Conservation (phyloP, 108 stramenopile species). For the Asterionellopsis glacialis region DNA sequence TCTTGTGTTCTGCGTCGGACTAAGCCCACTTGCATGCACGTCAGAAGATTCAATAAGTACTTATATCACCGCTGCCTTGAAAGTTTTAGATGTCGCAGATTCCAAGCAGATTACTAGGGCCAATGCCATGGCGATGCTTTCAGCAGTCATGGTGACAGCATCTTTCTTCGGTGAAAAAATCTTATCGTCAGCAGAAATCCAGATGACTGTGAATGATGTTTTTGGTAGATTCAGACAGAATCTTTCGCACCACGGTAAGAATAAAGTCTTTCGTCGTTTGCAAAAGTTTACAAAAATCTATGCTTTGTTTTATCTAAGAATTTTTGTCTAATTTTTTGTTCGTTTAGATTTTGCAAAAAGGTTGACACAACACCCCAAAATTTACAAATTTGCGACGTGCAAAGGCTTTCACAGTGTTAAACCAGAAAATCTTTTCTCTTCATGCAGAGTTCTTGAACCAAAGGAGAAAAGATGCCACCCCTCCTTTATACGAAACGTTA, state of each 20-base stretch:
- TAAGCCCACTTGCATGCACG: constrained; percentile 50
- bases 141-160: constrained; percentile 45
- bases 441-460: too few relatives aligned
- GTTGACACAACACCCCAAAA: constrained; percentile 15
- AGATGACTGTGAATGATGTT: constrained; percentile 30
- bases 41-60: constrained; percentile 22
- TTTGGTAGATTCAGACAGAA: constrained; percentile 13
- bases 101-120: constrained; percentile 16
- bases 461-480: too few relatives aligned
- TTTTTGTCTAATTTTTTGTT: neutral
- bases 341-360: constrained; percentile 11
- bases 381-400: constrained; percentile 23
- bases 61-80: constrained; percentile 35
- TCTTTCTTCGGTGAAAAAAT: constrained; percentile 55
- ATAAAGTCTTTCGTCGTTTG: too few relatives aligned
- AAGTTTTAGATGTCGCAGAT: constrained; percentile 27
- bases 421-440: neutral
- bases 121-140: constrained; percentile 18
- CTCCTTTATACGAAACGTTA: too few relatives aligned
- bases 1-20: constrained; percentile 41
- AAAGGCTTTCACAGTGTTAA: neutral
- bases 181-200: constrained; percentile 29
- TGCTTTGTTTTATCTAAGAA: neutral
- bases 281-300: too few relatives aligned
- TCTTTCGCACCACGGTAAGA: too few relatives aligned